Evolutionary conservation across 352 stramenopile species (phyloP).

Genomic region (Pythium vanterpoolii): DNA sequence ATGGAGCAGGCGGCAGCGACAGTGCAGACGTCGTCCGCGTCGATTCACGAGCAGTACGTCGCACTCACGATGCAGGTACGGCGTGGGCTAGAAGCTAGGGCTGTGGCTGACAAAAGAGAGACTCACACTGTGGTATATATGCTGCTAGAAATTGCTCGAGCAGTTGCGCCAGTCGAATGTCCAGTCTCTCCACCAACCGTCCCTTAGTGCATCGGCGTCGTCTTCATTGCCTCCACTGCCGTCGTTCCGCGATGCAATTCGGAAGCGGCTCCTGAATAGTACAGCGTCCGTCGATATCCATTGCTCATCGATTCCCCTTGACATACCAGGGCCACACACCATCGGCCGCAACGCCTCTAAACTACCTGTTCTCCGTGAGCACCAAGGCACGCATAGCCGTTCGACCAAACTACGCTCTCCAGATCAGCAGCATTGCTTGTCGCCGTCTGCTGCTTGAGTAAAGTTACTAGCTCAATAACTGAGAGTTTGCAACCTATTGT

Average conservation of each 20-base stretch:
- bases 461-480: too few relatives aligned
- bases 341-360: background rate
- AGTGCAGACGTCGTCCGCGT: background rate
- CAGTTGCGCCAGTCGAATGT: constrained; percentile 22
- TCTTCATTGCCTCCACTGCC: background rate
- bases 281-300: background rate
- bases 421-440: too few relatives aligned
- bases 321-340: background rate
- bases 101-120: background rate
- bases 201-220: too few relatives aligned
- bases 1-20: background rate
- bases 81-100: background rate
- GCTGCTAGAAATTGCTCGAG: constrained; percentile 32
- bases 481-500: too few relatives aligned
- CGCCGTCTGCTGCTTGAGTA: too few relatives aligned
- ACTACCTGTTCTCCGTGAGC: background rate
- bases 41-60: constrained; percentile 15
- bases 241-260: constrained; percentile 14
- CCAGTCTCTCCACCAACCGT: constrained; percentile 2
- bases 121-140: background rate
- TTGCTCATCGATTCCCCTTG: background rate
- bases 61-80: constrained; percentile 18
- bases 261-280: background rate
- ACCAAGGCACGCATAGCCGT: background rate
- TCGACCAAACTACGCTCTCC: too few relatives aligned